Evolutionary conservation across 169 alveolate species (phyloP), one percentile per base, ranked within the genome.

Genomic region (Sarcocystis neurona): DNA sequence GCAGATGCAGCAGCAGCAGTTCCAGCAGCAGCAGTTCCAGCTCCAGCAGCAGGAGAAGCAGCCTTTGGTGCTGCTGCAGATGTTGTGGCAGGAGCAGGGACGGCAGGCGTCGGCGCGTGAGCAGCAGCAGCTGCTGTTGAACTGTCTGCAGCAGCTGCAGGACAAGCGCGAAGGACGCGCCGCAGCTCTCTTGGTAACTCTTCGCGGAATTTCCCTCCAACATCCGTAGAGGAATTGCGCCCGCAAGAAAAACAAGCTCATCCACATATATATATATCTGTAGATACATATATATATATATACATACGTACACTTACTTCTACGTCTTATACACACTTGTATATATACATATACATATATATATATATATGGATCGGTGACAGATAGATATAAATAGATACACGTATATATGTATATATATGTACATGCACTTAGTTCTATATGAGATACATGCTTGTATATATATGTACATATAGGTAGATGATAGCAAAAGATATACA

Each of bases 141-240:
- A 34, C 39, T 0, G 0, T 1, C 0, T 72, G 34, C 15, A 39
- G 53, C 58, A 27, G 8, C 1, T 72, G 6, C n/a, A 72, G 6
- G 82, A 37, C 34, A 72, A 72, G 46, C 47, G 82, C 47, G 82
- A 72, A 39, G 82, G 82, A 2, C 50, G 53, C 30, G 82, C 82
- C 4, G 82, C 82, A 20, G 82, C 82, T 48, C 82, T 41, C 3
- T 72, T n/a, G 82, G 82, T 72, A 37, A 72, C 58, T n/a, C n/a
- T n/a, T n/a, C n/a, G n/a, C n/a, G n/a, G n/a, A n/a, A n/a, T n/a
- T n/a, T n/a, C n/a, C n/a, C 39, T 6, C 43, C 41, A 2, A 2
- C 37, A 63, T 37, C 8, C 44, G 43, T 4, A n/a, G 75, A n/a
- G 6, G 75, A 5, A n/a, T n/a, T 43, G 72, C 41, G 41, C n/a